phyloP scores from a whole-genome alignment of 352 stramenopile species.

The Chrysophaeum taylorii region DNA sequence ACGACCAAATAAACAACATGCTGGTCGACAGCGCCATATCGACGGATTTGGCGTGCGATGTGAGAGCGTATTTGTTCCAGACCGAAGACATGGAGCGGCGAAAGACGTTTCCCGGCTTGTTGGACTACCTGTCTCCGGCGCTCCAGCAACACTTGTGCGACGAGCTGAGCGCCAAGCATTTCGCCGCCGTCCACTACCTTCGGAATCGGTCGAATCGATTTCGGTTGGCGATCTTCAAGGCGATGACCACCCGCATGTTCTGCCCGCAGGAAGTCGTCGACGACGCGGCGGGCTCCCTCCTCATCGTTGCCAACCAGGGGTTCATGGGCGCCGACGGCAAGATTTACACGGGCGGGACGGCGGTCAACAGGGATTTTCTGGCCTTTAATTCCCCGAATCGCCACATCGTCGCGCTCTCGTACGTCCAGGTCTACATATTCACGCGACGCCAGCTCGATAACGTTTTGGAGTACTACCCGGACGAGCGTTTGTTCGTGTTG shows the following conservation, averaged over 20 bases:
- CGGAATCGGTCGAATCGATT: background rate
- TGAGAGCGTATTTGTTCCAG: conserved; percentile 23
- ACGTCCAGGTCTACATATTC: background rate
- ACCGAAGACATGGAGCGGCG: conserved; percentile 16
- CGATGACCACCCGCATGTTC: background rate
- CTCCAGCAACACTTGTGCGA: conserved; percentile 19
- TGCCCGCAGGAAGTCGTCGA: background rate
- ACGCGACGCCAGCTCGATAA: background rate
- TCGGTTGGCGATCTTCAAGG: background rate
- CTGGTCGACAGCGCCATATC: conserved; percentile 26
- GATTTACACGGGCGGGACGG: conserved; percentile 1
- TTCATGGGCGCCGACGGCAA: background rate
- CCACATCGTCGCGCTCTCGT: background rate
- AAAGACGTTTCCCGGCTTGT: conserved; percentile 17
- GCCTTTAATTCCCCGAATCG: background rate
- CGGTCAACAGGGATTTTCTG: background rate
- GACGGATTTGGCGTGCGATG: background rate
- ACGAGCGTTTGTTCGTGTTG: background rate
- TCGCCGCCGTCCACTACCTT: background rate
- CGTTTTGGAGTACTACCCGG: background rate
- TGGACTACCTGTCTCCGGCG: conserved; percentile 22
- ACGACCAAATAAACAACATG: conserved; percentile 28
- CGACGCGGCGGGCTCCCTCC: background rate
- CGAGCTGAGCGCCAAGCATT: conserved; percentile 13
- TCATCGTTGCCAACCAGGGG: conserved; percentile 8